phyloP scores from a whole-genome alignment of 2,329 filamentous ascomycete species.

The Fusarium pseudonygamai region DNA sequence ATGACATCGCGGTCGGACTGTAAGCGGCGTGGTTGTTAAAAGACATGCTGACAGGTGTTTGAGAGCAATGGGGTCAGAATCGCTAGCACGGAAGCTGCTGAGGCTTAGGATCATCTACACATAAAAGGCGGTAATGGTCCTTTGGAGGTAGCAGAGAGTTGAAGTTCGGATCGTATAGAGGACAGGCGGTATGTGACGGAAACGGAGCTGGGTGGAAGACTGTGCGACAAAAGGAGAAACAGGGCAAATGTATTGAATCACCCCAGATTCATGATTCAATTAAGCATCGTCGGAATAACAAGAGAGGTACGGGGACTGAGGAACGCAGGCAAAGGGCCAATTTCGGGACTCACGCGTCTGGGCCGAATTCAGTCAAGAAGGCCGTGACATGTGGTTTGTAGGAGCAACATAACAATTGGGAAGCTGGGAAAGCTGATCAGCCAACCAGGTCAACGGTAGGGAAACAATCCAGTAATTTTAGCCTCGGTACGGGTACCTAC shows the following conservation, averaged over 20 bases:
- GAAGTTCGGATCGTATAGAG: conserved; percentile 9
- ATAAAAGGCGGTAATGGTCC: conserved; percentile 26
- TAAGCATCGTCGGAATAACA: conserved; percentile 14
- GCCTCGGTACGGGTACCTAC: conserved; percentile 35
- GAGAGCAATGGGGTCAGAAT: conserved; percentile 3
- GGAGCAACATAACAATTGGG: conserved; percentile 19
- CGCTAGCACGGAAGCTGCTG: background rate
- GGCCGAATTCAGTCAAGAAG: conserved; percentile 35
- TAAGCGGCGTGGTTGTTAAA: conserved; percentile 55
- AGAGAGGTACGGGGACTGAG: conserved; percentile 16
- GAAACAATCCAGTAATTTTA: conserved; percentile 33
- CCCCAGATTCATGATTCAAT: conserved; percentile 38
- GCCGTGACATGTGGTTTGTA: conserved; percentile 42
- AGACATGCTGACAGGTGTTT: conserved; percentile 50
- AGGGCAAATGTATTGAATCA: conserved; percentile 25
- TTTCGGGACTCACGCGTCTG: conserved; percentile 41
- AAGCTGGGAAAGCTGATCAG: conserved; percentile 23
- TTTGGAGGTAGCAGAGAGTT: background rate
- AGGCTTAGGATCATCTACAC: conserved; percentile 13
- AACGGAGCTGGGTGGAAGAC: conserved; percentile 1
- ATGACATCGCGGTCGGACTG: conserved; percentile 54
- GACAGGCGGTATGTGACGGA: conserved; percentile 18
- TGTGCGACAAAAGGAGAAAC: conserved; percentile 13
- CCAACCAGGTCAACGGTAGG: conserved; percentile 15
- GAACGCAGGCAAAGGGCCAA: conserved; percentile 24